Percentiles rank a stretch among this genome's conserved stretches.
phyloP scores from a whole-genome alignment of 208 protist species.

The Acanthamoeba comandoni region DNA sequence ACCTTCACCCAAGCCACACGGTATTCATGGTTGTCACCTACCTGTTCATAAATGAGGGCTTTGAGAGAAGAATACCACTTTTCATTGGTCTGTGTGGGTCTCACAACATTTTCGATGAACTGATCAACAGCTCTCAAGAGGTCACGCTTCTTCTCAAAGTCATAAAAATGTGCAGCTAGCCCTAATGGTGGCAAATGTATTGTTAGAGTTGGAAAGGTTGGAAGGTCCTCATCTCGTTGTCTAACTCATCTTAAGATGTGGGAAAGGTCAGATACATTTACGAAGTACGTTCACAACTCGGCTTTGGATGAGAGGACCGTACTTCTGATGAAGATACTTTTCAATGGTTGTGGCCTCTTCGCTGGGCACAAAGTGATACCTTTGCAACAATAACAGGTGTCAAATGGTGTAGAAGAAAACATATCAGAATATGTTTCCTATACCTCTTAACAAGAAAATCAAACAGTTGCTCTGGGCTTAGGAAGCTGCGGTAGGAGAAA shows the following conservation, averaged over 20 bases:
- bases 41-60: slow-evolving; percentile 43
- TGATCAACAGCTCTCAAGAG: not conserved
- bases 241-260: not conserved
- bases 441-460: slow-evolving; percentile 16
- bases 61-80: slow-evolving; percentile 54
- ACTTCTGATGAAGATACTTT: not conserved
- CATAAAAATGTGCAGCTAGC: slow-evolving; percentile 49
- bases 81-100: slow-evolving; percentile 31
- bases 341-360: not conserved
- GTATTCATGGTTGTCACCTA: not conserved
- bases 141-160: not conserved
- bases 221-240: not conserved
- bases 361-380: slow-evolving; percentile 21
- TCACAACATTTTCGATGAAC: slow-evolving; percentile 30
- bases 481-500: slow-evolving; percentile 24
- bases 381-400: not conserved
- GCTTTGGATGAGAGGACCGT: slow-evolving; percentile 27
- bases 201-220: no score
- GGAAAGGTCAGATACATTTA: slow-evolving; percentile 3
- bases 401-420: not conserved
- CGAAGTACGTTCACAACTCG: slow-evolving; percentile 17
- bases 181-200: not conserved
- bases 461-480: slow-evolving; percentile 1
- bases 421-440: not conserved
- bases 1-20: no score